These are phyloP conservation scores for Aspergillus affinis DNA, from an alignment of 495 filamentous ascomycete species.

Conservation along the genomic window DNA sequence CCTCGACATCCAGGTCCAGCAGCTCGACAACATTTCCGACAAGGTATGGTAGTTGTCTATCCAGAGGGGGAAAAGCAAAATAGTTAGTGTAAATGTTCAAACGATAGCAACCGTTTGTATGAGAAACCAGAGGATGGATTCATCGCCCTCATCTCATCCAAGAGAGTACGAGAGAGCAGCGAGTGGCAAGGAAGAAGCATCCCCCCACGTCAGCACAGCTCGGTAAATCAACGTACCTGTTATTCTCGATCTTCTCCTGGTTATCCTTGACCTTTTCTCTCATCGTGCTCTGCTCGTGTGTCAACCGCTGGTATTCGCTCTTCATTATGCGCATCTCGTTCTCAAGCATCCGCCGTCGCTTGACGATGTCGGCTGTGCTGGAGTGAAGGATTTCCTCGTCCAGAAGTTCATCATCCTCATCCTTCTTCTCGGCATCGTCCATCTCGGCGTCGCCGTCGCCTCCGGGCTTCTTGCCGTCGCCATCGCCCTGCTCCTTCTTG, in stretches of 20 bases:
- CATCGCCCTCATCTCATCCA: not conserved
- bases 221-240: slow-evolving; percentile 62
- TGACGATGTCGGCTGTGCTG: slow-evolving; percentile 90
- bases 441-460: slow-evolving; percentile 79
- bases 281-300: slow-evolving; percentile 93
- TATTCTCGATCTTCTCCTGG: slow-evolving; percentile 97
- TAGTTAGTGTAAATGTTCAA: slow-evolving; percentile 1
- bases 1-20: slow-evolving; percentile 92
- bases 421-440: slow-evolving; percentile 74
- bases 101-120: not conserved
- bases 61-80: slow-evolving; percentile 10
- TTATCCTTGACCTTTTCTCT: slow-evolving; percentile 99
- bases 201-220: slow-evolving; percentile 3
- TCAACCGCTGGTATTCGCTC: slow-evolving; percentile 91
- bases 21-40: slow-evolving; percentile 98
- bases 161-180: not conserved
- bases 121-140: slow-evolving; percentile 10
- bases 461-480: slow-evolving; percentile 56
- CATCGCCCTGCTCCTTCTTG: slow-evolving; percentile 60
- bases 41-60: slow-evolving; percentile 95
- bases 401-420: slow-evolving; percentile 73
- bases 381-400: slow-evolving; percentile 89
- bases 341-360: slow-evolving; percentile 80
- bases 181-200: not conserved
- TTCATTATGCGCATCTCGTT: slow-evolving; percentile 98